Evolutionary conservation across 228 moss, liverwort and hornwort species (phyloP), one percentile per base, ranked within the genome.

Genomic region (Sphagnum fallax): DNA sequence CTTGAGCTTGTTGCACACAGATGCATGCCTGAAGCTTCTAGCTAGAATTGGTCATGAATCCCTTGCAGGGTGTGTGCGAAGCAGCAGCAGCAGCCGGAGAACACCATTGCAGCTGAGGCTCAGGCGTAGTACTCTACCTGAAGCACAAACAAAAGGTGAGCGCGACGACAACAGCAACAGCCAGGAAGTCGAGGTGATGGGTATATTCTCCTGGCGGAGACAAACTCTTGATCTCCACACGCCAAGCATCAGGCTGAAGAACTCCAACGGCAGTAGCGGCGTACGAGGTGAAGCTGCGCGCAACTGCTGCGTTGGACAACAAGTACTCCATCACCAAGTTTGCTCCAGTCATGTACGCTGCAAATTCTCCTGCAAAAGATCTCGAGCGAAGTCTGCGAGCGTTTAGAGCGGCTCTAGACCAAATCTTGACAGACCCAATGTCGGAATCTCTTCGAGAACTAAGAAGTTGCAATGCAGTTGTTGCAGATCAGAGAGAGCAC

Each of bases 291-390:
- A 97, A 93, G 69, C 89, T 87, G n/a, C 96, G 83, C 6, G 96
- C 96, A 8, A 97, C 96, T 4, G 96, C 96, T 64, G 96, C 96
- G 57, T 97, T 97, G 12, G 88, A 88, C 66, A 91, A 64, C 2
- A 91, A 88, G 61, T 91, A 91, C 52, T 91, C 91, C 91, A 91
- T 77, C 5, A 91, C 84, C 67, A 97, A 69, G 60, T 97, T 97
- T 48, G 91, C 96, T 58, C 96, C 96, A 16, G 93, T 93, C 69
- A 97, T 86, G 60, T 88, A 97, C 32, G 96, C 96, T 47, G 96
- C 84, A 58, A 97, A 97, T 70, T 93, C 96, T 13, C 92, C 95
- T 88, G 79, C 61, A 68, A 93, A 83, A 12, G 93, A 78, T 62
- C 92, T 90, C 4, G 93, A 91, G 48, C 90, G 2, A 32, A 32